Evolutionary conservation across 805 yeast species (phyloP).

Genomic region (Starmerella potacharoeniae): DNA sequence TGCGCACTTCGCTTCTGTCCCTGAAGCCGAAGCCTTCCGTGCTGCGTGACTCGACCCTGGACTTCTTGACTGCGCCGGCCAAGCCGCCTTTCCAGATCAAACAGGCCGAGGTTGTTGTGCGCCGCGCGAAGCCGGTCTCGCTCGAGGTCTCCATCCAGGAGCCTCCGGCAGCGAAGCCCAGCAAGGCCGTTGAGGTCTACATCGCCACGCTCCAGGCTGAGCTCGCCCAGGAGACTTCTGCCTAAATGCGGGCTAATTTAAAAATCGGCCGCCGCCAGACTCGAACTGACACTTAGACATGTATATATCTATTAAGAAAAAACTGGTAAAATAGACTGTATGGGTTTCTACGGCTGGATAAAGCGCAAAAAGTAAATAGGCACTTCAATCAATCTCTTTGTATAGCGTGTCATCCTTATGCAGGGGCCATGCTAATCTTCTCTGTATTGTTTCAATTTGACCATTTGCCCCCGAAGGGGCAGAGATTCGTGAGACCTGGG

Average conservation of each 20-base stretch:
- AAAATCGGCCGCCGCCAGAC: neutral
- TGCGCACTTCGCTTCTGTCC: conserved; percentile 31
- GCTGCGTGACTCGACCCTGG: conserved; percentile 49
- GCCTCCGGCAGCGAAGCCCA: conserved; percentile 13
- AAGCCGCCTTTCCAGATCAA: conserved; percentile 33
- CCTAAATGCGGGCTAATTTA: neutral
- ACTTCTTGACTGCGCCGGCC: conserved; percentile 41
- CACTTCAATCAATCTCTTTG: conserved; percentile 82
- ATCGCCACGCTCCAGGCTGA: conserved; percentile 9
- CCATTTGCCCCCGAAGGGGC: conserved; percentile 79
- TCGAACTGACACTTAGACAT: conserved; percentile 4
- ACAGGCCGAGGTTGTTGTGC: conserved; percentile 9
- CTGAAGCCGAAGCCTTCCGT: conserved; percentile 31
- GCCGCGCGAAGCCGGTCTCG: conserved; percentile 18
- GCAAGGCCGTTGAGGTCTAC: conserved; percentile 14
- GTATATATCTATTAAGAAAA: neutral
- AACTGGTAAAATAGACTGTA: neutral
- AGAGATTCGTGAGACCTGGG: neutral
- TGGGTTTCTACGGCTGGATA: neutral
- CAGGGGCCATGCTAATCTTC: conserved; percentile 99
- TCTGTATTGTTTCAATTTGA: conserved; percentile 99
- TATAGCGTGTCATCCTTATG: conserved; percentile 99
- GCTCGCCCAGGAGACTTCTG: neutral
- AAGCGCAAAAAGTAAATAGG: conserved; percentile 52
- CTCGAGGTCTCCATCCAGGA: conserved; percentile 18